Percentiles rank a stretch among this genome's conserved stretches.
Evolutionary conservation across 345 rosid genomes (phyloP).

Genomic region (Citrus reticulata): DNA sequence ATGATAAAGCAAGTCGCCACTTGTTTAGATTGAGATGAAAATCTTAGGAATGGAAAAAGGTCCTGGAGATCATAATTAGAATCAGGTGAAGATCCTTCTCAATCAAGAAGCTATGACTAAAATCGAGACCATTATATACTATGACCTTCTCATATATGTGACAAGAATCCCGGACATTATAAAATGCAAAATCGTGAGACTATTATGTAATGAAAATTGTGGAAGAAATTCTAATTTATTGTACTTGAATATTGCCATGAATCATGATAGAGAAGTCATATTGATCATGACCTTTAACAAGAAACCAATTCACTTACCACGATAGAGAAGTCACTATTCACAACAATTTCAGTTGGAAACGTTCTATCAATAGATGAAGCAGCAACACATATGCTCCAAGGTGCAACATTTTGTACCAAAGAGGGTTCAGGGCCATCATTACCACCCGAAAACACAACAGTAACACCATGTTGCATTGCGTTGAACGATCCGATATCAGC

Average conservation of each 20-base stretch:
- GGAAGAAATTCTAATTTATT: too few species aligned
- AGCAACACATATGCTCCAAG: slow-evolving; percentile 57
- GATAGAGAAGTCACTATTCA: slow-evolving; percentile 32
- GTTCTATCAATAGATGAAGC: slow-evolving; percentile 56
- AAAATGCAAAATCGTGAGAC: too few species aligned
- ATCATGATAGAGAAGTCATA: too few species aligned
- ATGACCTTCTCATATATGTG: too few species aligned
- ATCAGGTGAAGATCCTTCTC: too few species aligned
- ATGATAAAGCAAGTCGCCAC: background rate
- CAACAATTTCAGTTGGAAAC: slow-evolving; percentile 37
- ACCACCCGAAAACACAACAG: slow-evolving; percentile 58
- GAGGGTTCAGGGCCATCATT: slow-evolving; percentile 48
- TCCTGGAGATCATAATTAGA: too few species aligned
- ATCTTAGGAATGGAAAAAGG: too few species aligned
- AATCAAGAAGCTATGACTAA: too few species aligned
- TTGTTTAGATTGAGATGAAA: background rate
- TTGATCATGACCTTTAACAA: background rate
- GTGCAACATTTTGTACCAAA: slow-evolving; percentile 45
- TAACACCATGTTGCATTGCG: slow-evolving; percentile 48
- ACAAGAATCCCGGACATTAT: too few species aligned
- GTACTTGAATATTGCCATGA: too few species aligned
- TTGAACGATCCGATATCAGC: slow-evolving; percentile 52
- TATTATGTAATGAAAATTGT: too few species aligned
- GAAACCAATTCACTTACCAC: slow-evolving; percentile 27
- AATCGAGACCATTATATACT: too few species aligned